These are phyloP conservation scores for Vicia villosa DNA, from an alignment of 306 rosid species.

Conservation along the genomic window DNA sequence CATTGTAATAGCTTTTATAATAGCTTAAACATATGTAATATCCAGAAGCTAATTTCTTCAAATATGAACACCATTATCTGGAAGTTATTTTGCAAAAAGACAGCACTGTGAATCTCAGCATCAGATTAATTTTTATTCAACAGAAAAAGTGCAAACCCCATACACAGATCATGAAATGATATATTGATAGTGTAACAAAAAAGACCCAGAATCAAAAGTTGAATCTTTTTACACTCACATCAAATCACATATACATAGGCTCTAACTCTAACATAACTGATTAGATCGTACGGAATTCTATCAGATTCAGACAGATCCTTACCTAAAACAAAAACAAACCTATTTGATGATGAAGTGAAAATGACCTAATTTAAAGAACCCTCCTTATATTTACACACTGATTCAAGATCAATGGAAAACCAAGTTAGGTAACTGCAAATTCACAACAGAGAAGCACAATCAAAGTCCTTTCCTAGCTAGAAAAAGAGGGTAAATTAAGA, in stretches of 20 bases:
- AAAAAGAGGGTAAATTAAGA: neutral
- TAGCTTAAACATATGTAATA: neutral
- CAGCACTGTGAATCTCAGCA: neutral
- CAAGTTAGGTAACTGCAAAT: neutral
- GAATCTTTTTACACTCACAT: slow-evolving; percentile 2
- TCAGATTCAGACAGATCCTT: neutral
- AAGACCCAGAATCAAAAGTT: slow-evolving; percentile 23
- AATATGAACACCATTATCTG: no score
- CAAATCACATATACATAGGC: neutral
- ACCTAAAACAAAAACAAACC: neutral
- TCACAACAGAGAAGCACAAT: neutral
- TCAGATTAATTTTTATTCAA: neutral
- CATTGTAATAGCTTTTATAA: no score
- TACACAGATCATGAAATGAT: slow-evolving; percentile 23
- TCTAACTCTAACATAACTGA: neutral
- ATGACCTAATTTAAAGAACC: neutral
- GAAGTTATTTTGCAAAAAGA: no score
- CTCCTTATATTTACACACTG: no score
- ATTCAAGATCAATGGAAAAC: neutral
- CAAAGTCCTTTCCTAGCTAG: neutral
- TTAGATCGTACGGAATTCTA: neutral
- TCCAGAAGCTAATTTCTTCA: neutral
- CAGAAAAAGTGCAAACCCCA: slow-evolving; percentile 5
- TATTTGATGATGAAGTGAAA: neutral
- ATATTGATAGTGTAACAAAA: neutral